Evolutionary conservation across 2,329 filamentous ascomycete genomes (phyloP).

Genomic region (Corniculantispora saksenae): DNA sequence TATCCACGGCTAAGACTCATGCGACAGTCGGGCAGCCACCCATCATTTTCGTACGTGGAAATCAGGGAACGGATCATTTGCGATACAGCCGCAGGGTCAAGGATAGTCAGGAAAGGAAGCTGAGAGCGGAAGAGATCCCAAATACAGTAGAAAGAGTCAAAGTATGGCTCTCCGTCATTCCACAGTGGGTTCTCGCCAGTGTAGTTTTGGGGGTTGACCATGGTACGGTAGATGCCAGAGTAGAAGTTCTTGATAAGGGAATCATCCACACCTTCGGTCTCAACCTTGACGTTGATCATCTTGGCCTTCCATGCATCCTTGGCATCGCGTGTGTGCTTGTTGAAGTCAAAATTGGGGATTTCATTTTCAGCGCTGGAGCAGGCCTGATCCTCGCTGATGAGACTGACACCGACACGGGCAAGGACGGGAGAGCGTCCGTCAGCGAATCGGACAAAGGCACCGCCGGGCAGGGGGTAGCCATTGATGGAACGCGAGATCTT

Average conservation of each 20-base stretch:
- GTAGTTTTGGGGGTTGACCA: slow-evolving; percentile 74
- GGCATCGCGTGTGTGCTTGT: slow-evolving; percentile 51
- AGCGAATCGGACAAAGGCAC: slow-evolving; percentile 65
- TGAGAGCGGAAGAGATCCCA: slow-evolving; percentile 73
- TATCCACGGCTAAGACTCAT: slow-evolving; percentile 76
- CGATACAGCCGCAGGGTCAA: slow-evolving; percentile 65
- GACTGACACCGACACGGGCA: slow-evolving; percentile 68
- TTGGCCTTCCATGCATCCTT: slow-evolving; percentile 62
- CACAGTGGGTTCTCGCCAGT: slow-evolving; percentile 72
- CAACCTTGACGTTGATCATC: slow-evolving; percentile 57
- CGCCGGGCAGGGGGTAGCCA: slow-evolving; percentile 57
- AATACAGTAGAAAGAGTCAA: slow-evolving; percentile 75
- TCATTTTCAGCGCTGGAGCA: slow-evolving; percentile 69
- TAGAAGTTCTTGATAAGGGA: slow-evolving; percentile 65
- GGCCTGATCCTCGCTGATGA: slow-evolving; percentile 65
- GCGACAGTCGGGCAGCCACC: slow-evolving; percentile 73
- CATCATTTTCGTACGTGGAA: slow-evolving; percentile 69
- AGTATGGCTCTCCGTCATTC: slow-evolving; percentile 67
- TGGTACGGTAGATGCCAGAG: slow-evolving; percentile 70
- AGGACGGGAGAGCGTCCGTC: slow-evolving; percentile 53
- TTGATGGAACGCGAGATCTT: slow-evolving; percentile 52
- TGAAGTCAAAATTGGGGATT: slow-evolving; percentile 68
- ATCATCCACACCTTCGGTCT: slow-evolving; percentile 51
- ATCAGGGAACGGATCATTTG: slow-evolving; percentile 70
- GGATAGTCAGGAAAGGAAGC: slow-evolving; percentile 67